Evolutionary conservation across 192 early-diverging fungal species (phyloP).

Genomic region (Umbelopsis ramanniana): DNA sequence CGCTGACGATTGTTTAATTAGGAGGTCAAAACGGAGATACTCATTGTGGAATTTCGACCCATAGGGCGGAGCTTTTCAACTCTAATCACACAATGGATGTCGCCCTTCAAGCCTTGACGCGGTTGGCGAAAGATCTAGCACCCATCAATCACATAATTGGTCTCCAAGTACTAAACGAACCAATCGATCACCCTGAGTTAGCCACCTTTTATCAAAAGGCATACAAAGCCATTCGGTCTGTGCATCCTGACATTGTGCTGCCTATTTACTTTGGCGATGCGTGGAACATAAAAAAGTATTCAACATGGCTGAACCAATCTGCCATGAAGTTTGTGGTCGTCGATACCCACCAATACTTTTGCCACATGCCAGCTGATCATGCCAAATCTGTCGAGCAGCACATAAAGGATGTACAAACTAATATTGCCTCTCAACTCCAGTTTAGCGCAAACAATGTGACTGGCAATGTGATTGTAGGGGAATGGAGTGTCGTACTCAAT

Average conservation of each 20-base stretch:
- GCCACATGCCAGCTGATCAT: slow-evolving; percentile 20
- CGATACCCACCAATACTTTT: slow-evolving; percentile 26
- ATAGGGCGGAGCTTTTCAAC: slow-evolving; percentile 18
- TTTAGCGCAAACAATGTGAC: slow-evolving; percentile 1
- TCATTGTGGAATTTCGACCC: slow-evolving; percentile 24
- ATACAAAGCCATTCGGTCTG: slow-evolving; percentile 6
- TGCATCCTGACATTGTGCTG: slow-evolving; percentile 2
- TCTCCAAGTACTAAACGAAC: slow-evolving; percentile 27
- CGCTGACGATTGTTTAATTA: neutral
- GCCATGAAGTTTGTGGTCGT: slow-evolving; percentile 24
- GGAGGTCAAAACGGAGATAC: slow-evolving; percentile 32
- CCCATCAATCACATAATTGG: slow-evolving; percentile 33
- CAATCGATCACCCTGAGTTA: slow-evolving; percentile 22
- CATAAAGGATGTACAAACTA: slow-evolving; percentile 5
- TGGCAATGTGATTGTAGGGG: slow-evolving; percentile 25
- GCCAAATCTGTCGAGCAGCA: slow-evolving; percentile 23
- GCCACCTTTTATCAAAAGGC: slow-evolving; percentile 20
- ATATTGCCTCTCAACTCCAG: neutral
- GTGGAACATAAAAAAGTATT: slow-evolving; percentile 24
- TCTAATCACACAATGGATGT: neutral
- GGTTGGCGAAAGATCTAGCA: slow-evolving; percentile 1
- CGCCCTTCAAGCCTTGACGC: slow-evolving; percentile 2
- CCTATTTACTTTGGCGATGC: slow-evolving; percentile 31
- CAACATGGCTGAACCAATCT: slow-evolving; percentile 1
- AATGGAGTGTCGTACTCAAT: slow-evolving; percentile 29